Conservation (phyloP, 805 yeast genomes). For the Barnettozyma botsteinii region DNA sequence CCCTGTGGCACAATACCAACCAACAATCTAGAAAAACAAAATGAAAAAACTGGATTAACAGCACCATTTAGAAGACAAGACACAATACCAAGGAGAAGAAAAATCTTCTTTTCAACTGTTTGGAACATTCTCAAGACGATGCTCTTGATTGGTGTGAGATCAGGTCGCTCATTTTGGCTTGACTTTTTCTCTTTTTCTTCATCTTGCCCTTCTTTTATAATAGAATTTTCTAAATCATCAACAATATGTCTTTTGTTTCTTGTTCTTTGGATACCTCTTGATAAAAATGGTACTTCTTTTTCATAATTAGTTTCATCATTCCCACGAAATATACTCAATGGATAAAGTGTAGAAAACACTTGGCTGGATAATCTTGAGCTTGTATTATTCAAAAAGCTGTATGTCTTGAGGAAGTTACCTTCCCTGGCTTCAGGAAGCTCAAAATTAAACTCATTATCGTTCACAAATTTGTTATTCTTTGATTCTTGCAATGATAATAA, state of each 20-base stretch:
- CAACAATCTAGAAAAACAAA: slow-evolving; percentile 63
- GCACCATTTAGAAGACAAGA: slow-evolving; percentile 54
- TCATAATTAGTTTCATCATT: slow-evolving; percentile 7
- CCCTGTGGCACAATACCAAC: slow-evolving; percentile 51
- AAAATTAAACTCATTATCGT: background rate
- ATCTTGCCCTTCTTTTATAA: slow-evolving; percentile 1
- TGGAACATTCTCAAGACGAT: slow-evolving; percentile 28
- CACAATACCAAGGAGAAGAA: slow-evolving; percentile 44
- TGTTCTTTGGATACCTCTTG: slow-evolving; percentile 3
- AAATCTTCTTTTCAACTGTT: slow-evolving; percentile 22
- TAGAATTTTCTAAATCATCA: background rate
- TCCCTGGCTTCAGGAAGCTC: background rate
- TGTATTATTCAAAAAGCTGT: background rate
- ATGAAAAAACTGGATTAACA: slow-evolving; percentile 74
- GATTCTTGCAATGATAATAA: slow-evolving; percentile 17
- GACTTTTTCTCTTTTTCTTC: slow-evolving; percentile 5
- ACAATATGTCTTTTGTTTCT: slow-evolving; percentile 5
- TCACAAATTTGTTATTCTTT: background rate
- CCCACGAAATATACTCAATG: slow-evolving; percentile 14
- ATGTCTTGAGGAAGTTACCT: background rate
- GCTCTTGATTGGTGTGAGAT: slow-evolving; percentile 23
- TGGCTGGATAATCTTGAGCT: slow-evolving; percentile 15
- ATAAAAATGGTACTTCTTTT: background rate
- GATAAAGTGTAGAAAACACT: slow-evolving; percentile 17
- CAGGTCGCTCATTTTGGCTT: too few species aligned